Percentiles rank a stretch among this genome's conserved stretches.
These are phyloP conservation scores for Oryza meridionalis DNA, from an alignment of 176 grass and related monocot genomes.

Conservation along the genomic window DNA sequence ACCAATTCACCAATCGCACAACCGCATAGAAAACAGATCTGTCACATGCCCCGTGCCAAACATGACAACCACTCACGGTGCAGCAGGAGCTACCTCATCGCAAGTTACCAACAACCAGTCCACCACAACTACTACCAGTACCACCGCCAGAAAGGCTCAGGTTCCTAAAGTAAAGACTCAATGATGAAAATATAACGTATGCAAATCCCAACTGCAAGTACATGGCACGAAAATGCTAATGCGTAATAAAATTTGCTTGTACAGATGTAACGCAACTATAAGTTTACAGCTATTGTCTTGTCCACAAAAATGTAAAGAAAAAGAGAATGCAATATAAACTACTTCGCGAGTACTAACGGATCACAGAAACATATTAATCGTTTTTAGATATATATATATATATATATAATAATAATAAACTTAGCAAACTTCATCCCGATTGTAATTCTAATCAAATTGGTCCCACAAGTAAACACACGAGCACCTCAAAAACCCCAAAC, in stretches of 20 bases:
- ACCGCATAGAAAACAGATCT: neutral
- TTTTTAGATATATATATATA: no score
- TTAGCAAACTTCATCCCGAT: neutral
- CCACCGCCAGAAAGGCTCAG: neutral
- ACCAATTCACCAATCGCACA: neutral
- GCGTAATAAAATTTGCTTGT: neutral
- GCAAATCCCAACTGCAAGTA: neutral
- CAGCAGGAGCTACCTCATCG: neutral
- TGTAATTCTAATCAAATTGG: conserved; percentile 8
- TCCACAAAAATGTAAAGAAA: neutral
- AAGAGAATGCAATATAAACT: neutral
- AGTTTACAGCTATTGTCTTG: neutral
- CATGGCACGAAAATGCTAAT: neutral
- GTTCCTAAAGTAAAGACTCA: neutral
- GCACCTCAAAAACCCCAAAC: neutral
- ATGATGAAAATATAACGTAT: neutral
- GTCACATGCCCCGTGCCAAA: neutral
- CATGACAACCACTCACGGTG: conserved; percentile 4
- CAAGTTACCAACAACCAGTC: neutral
- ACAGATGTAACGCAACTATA: neutral
- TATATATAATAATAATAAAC: no score
- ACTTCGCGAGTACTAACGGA: no score
- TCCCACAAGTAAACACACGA: neutral
- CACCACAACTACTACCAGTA: neutral
- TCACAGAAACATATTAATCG: neutral